Conservation (phyloP, 2,329 filamentous ascomycete genomes). For the Colletotrichum magnum region DNA sequence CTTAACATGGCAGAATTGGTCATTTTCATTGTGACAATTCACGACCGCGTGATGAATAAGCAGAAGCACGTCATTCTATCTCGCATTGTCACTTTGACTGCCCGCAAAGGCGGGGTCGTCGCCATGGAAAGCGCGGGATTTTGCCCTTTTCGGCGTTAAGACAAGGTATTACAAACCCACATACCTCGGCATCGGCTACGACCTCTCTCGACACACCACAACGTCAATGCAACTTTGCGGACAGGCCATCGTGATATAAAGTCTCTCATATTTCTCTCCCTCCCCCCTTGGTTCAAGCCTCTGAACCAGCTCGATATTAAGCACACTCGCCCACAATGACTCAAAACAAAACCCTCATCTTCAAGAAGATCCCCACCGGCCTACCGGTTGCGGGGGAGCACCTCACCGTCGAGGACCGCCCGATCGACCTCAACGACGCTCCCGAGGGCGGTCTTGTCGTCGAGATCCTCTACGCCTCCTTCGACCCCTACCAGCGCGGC, state of each 20-base stretch:
- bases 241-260: not conserved
- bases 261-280: not conserved
- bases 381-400: slow-evolving; percentile 80
- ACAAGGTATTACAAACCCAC: not conserved
- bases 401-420: slow-evolving; percentile 75
- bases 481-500: slow-evolving; percentile 88
- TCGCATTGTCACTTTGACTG: not conserved
- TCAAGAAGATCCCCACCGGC: slow-evolving; percentile 76
- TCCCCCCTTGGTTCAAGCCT: not conserved
- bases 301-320: not conserved
- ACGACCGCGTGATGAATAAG: slow-evolving; percentile 15
- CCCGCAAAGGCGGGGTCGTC: slow-evolving; percentile 13
- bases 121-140: slow-evolving; percentile 8
- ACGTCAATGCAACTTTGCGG: not conserved
- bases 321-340: slow-evolving; percentile 55
- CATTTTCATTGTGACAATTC: not conserved
- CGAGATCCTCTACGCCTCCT: slow-evolving; percentile 80
- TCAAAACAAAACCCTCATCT: slow-evolving; percentile 81
- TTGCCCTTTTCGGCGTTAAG: slow-evolving; percentile 7
- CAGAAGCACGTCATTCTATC: slow-evolving; percentile 16
- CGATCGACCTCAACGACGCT: slow-evolving; percentile 75
- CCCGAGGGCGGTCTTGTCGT: slow-evolving; percentile 77
- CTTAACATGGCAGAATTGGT: no score
- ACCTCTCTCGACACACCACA: not conserved
- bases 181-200: slow-evolving; percentile 3